These are phyloP conservation scores for Zygotorulaspora danielsina DNA, from an alignment of 805 yeast genomes.

Conservation along the genomic window DNA sequence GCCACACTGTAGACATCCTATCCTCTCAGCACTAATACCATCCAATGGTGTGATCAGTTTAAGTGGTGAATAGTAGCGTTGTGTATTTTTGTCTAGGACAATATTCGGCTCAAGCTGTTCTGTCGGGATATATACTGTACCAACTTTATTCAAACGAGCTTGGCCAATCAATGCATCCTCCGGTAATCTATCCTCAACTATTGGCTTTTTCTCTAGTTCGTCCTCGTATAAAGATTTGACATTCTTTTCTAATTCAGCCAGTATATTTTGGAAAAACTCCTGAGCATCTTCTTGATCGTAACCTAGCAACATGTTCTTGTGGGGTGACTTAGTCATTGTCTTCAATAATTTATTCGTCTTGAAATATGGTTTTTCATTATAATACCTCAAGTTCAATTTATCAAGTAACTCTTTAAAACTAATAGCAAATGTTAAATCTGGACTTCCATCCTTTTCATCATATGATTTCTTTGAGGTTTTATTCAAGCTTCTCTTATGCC, in stretches of 20 bases:
- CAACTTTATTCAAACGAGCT: conserved; percentile 52
- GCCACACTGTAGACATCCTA: conserved; percentile 87
- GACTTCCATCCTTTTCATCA: conserved; percentile 13
- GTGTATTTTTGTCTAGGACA: conserved; percentile 9
- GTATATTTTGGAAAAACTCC: conserved; percentile 81
- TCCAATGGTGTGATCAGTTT: conserved; percentile 83
- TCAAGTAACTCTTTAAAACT: conserved; percentile 50
- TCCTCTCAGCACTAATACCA: conserved; percentile 81
- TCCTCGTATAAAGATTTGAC: conserved; percentile 25
- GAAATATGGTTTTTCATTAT: conserved; percentile 51
- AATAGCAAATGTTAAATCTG: conserved; percentile 45
- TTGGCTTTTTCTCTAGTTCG: conserved; percentile 21
- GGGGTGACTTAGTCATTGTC: conserved; percentile 73
- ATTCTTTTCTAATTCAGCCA: conserved; percentile 57
- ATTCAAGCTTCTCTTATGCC: conserved; percentile 16
- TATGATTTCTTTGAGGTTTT: conserved; percentile 9
- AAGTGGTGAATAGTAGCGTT: conserved; percentile 47
- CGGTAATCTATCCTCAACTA: conserved; percentile 32
- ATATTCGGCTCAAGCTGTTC: conserved; percentile 71
- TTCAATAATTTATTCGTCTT: conserved; percentile 57
- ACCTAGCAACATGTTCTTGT: conserved; percentile 70
- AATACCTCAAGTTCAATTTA: conserved; percentile 54
- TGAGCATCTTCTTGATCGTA: conserved; percentile 96
- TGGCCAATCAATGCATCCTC: conserved; percentile 39
- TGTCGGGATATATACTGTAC: conserved; percentile 67